A percentile compares a stretch with the other conserved stretches of the same genome.
These are phyloP conservation scores for Avena insularis DNA, from an alignment of 176 grass and related monocot genomes.

Conservation along the genomic window DNA sequence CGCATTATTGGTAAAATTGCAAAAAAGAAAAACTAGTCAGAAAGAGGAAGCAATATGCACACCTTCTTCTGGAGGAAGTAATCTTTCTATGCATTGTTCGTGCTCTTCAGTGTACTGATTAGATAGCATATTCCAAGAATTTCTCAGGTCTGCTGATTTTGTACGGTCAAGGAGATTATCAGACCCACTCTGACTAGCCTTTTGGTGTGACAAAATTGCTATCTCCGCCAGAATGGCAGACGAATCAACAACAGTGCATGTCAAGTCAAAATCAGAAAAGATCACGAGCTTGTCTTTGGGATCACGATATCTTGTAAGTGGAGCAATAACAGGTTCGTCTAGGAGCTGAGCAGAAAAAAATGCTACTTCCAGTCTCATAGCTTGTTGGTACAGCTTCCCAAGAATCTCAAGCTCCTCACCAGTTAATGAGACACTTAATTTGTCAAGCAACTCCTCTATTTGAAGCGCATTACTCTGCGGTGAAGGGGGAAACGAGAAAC, in stretches of 20 bases:
- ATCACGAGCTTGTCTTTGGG: slow-evolving; percentile 68
- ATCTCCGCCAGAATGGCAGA: slow-evolving; percentile 94
- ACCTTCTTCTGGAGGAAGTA: slow-evolving; percentile 86
- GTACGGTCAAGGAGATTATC: slow-evolving; percentile 51
- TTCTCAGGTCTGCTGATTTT: slow-evolving; percentile 66
- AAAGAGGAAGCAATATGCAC: slow-evolving; percentile 39
- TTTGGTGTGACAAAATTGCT: slow-evolving; percentile 78
- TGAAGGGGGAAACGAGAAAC: background rate
- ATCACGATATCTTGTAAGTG: slow-evolving; percentile 73
- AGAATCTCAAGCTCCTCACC: slow-evolving; percentile 93
- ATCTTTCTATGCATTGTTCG: slow-evolving; percentile 78
- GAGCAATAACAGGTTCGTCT: slow-evolving; percentile 68
- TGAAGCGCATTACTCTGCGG: slow-evolving; percentile 69
- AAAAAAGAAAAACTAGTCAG: slow-evolving; percentile 31
- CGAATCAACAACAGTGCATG: slow-evolving; percentile 90
- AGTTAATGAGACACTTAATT: slow-evolving; percentile 87
- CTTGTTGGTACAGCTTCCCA: slow-evolving; percentile 85
- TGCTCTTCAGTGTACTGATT: slow-evolving; percentile 88
- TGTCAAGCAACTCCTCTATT: slow-evolving; percentile 96
- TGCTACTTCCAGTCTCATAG: slow-evolving; percentile 86
- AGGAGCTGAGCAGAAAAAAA: slow-evolving; percentile 72
- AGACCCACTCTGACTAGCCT: slow-evolving; percentile 62
- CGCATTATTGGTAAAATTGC: slow-evolving; percentile 31
- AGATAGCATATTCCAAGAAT: slow-evolving; percentile 76
- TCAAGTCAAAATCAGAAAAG: slow-evolving; percentile 99